These are phyloP conservation scores for Drechmeria coniospora DNA, from an alignment of 2,329 filamentous ascomycete genomes.

Conservation along the genomic window DNA sequence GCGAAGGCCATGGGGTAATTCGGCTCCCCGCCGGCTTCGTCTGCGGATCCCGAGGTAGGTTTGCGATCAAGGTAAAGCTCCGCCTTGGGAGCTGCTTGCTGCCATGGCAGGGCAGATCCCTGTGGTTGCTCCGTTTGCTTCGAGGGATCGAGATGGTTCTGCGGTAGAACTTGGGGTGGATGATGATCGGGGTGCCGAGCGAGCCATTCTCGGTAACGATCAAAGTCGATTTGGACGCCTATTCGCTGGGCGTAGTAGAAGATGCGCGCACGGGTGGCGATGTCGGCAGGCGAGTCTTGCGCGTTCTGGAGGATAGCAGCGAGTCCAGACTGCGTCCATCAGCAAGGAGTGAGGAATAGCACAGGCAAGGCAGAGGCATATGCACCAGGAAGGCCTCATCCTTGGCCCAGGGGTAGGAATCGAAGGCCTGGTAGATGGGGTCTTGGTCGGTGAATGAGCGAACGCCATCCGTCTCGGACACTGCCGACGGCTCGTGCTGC, in stretches of 20 bases:
- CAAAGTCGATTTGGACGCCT: conserved; percentile 44
- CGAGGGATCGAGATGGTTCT: conserved; percentile 17
- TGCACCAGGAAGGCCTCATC: conserved; percentile 53
- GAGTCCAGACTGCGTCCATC: conserved; percentile 34
- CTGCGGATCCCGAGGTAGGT: conserved; percentile 7
- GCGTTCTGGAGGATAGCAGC: conserved; percentile 39
- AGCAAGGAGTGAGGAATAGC: not conserved
- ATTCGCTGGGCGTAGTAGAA: conserved; percentile 47
- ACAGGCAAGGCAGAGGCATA: not conserved
- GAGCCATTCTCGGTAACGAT: conserved; percentile 52
- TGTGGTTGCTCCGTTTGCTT: too few relatives aligned
- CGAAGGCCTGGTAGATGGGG: conserved; percentile 43
- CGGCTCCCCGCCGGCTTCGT: conserved; percentile 31
- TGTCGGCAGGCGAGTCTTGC: conserved; percentile 37
- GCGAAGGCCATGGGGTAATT: conserved; percentile 72
- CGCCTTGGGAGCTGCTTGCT: conserved; percentile 31
- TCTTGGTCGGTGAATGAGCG: conserved; percentile 22
- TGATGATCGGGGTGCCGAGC: conserved; percentile 16
- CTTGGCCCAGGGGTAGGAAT: conserved; percentile 50
- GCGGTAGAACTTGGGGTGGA: conserved; percentile 20
- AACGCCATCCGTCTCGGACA: conserved; percentile 18
- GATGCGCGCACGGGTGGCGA: conserved; percentile 49
- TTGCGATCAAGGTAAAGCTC: conserved; percentile 29
- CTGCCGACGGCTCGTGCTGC: not conserved
- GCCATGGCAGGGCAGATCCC: conserved; percentile 24